Evolutionary conservation across 2,329 filamentous ascomycete genomes (phyloP), one percentile per base, ranked within the genome.

Genomic region (Massarina eburnea): DNA sequence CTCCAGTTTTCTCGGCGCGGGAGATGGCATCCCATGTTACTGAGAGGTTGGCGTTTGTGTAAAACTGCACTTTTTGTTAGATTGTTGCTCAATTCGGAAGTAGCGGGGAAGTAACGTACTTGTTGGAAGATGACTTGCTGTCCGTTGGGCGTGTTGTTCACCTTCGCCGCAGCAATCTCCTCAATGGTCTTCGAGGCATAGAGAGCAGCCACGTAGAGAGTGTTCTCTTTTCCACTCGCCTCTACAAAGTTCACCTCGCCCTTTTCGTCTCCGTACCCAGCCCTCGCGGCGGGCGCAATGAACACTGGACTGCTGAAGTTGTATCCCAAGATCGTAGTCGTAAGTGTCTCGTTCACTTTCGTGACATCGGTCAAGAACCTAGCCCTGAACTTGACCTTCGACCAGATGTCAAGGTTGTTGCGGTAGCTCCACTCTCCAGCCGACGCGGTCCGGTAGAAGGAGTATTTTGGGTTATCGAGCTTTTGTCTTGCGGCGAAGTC

Each of bases 371-470:
- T 62, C 64, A 80, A 70, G 21, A 71, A 66, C 41, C 74, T 65
- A 3, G 77, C 75, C 39, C 71, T 68, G 42, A 78, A 66, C 43
- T 64, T 63, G 51, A 75, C 41, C 32, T 77, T 19, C 72, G 70
- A 52, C 34, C 24, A 61, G 68, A 80, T 69, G 61, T 80, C 77
- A 9, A 79, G 68, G 63, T 80, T 80, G 58, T 79, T 78, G 24
- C 77, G 69, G 61, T 78, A 79, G 8, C 67, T 59, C 71, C 72
- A 79, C 62, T 80, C 77, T 45, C 76, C 76, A 4, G 68, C 76
- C 2, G 75, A 75, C 18, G 76, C 76, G 52, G 76, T 78, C 37
- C 75, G 72, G 62, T 79, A 80, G 60, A 77, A 80, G 20, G 76
- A 77, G 62, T 76, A 80, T 61, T 76, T 75, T 40, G 59, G 46